A percentile compares a stretch with the other conserved stretches of the same genome.
These are phyloP conservation scores for Coemansia interrupta DNA, from an alignment of 192 early-diverging fungal genomes.

Conservation along the genomic window DNA sequence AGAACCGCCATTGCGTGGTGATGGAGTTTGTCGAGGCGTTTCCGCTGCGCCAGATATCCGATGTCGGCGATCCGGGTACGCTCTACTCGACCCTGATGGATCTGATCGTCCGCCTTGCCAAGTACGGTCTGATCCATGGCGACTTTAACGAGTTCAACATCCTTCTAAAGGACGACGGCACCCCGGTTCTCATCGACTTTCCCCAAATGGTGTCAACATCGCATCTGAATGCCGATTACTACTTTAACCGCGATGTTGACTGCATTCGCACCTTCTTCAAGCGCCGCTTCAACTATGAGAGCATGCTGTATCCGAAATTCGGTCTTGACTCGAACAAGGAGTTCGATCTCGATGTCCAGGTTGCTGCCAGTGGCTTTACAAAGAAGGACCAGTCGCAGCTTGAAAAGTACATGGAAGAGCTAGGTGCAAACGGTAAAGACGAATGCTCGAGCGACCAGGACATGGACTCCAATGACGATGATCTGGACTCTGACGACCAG, in stretches of 20 bases:
- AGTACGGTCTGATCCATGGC: slow-evolving; percentile 94
- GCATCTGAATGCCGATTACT: slow-evolving; percentile 92
- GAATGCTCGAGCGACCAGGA: slow-evolving; percentile 29
- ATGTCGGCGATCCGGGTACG: slow-evolving; percentile 84
- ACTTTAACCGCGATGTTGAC: slow-evolving; percentile 98
- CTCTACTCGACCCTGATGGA: slow-evolving; percentile 94
- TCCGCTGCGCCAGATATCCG: slow-evolving; percentile 86
- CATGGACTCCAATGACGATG: slow-evolving; percentile 17
- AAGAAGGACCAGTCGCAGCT: slow-evolving; percentile 87
- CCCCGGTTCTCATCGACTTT: slow-evolving; percentile 95
- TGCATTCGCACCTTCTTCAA: slow-evolving; percentile 95
- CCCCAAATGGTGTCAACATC: slow-evolving; percentile 99
- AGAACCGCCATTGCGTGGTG: slow-evolving; percentile 92
- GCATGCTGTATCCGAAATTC: slow-evolving; percentile 88
- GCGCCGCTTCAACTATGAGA: slow-evolving; percentile 87
- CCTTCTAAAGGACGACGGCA: slow-evolving; percentile 74
- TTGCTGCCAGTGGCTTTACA: slow-evolving; percentile 94
- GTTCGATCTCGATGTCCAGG: slow-evolving; percentile 91
- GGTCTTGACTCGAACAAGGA: slow-evolving; percentile 73
- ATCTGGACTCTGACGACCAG: slow-evolving; percentile 8
- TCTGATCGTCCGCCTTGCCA: slow-evolving; percentile 90
- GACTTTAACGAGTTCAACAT: slow-evolving; percentile 99
- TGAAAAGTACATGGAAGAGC: slow-evolving; percentile 50
- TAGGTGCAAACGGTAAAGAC: slow-evolving; percentile 13
- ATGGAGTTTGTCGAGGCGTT: slow-evolving; percentile 95